A percentile compares a stretch with the other conserved stretches of the same genome.
phyloP scores from a whole-genome alignment of 345 rosid genomes.

The Citrus medica region DNA sequence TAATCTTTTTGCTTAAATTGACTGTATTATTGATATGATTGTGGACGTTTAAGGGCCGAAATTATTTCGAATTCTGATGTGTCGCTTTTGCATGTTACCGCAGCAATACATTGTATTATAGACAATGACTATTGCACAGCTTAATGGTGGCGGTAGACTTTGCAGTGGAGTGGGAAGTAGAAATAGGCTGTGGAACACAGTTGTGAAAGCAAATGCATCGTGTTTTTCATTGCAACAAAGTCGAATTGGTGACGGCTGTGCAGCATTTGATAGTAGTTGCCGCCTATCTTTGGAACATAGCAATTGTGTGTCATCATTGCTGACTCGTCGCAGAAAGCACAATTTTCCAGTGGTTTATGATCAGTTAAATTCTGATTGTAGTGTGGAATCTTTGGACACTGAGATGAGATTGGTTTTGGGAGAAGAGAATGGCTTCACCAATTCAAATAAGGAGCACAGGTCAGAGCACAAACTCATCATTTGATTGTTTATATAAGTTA shows the following conservation, averaged over 20 bases:
- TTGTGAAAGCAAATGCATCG: constrained; percentile 11
- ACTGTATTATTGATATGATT: background rate
- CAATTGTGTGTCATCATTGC: constrained; percentile 26
- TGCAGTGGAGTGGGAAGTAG: constrained; percentile 34
- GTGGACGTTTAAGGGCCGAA: background rate
- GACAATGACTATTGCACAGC: constrained; percentile 39
- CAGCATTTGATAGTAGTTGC: constrained; percentile 12
- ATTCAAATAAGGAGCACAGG: constrained; percentile 31
- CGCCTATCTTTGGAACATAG: constrained; percentile 18
- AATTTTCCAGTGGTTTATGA: constrained; percentile 22
- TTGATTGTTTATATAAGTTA: constrained; percentile 2
- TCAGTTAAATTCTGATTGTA: constrained; percentile 44
- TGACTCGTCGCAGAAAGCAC: constrained; percentile 30
- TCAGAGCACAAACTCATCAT: constrained; percentile 35
- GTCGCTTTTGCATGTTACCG: background rate
- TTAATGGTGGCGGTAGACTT: constrained; percentile 29
- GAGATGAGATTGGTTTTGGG: constrained; percentile 13
- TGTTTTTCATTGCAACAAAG: constrained; percentile 16
- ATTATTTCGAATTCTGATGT: constrained; percentile 6
- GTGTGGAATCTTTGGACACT: constrained; percentile 35
- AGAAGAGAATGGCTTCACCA: constrained; percentile 26
- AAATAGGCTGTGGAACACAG: constrained; percentile 18
- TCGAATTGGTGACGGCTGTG: constrained; percentile 10
- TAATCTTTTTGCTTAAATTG: background rate
- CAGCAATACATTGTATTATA: background rate